A percentile compares a stretch with the other conserved stretches of the same genome.
Evolutionary conservation across 179 eudicot genomes (phyloP).

Genomic region (Beta corolliflora): DNA sequence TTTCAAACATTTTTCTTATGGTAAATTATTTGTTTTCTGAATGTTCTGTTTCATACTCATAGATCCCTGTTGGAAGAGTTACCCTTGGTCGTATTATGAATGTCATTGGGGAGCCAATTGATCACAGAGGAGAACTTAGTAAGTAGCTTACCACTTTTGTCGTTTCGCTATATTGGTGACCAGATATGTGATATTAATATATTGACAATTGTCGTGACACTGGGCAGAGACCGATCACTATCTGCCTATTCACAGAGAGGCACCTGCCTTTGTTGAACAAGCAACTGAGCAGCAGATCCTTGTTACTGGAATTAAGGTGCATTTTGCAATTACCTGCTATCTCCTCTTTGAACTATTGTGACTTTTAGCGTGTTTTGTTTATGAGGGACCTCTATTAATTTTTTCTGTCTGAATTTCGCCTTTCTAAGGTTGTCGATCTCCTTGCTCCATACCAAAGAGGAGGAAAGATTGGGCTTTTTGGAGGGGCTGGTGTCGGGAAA

Average conservation of each 20-base stretch:
- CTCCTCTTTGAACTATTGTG: not conserved
- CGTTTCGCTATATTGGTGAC: not conserved
- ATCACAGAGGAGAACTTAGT: conserved; percentile 84
- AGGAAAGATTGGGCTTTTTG: conserved; percentile 95
- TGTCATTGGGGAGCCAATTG: conserved; percentile 99
- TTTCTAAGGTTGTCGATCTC: conserved; percentile 79
- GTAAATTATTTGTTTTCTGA: not conserved
- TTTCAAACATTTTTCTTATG: not conserved
- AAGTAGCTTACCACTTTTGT: conserved; percentile 34
- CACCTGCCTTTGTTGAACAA: conserved; percentile 96
- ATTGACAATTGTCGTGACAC: conserved; percentile 12
- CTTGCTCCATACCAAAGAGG: conserved; percentile 98
- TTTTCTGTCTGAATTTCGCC: not conserved
- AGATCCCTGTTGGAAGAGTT: conserved; percentile 98
- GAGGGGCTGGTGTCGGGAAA: conserved; percentile 98
- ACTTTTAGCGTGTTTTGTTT: not conserved
- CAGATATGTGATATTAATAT: not conserved
- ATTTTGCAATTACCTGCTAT: not conserved
- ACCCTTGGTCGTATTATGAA: conserved; percentile 99
- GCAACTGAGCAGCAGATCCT: conserved; percentile 97
- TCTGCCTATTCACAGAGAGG: conserved; percentile 96
- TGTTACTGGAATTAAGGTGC: conserved; percentile 97
- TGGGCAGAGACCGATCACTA: conserved; percentile 79
- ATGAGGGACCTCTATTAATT: not conserved
- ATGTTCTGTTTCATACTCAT: not conserved